These are phyloP conservation scores for Alternaria gaisen DNA, from an alignment of 2,329 filamentous ascomycete genomes.

Conservation along the genomic window DNA sequence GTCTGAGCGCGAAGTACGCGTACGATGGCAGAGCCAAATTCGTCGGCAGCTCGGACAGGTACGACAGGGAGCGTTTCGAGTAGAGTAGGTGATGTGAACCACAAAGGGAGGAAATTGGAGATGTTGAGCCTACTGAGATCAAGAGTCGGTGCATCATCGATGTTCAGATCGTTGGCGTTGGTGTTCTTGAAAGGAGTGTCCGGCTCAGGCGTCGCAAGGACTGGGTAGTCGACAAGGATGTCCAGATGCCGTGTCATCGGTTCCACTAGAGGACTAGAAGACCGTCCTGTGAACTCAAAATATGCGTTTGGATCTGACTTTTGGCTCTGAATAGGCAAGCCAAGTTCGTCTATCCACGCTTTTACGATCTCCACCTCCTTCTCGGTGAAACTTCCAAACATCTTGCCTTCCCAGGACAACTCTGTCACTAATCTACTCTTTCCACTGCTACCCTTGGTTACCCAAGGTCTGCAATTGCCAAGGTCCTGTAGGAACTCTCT, in stretches of 20 bases:
- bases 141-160: neutral
- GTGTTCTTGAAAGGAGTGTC: neutral
- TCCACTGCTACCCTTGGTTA: constrained; percentile 51
- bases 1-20: constrained; percentile 53
- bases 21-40: constrained; percentile 48
- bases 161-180: neutral
- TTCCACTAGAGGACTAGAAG: neutral
- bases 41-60: constrained; percentile 47
- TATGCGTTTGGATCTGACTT: constrained; percentile 25
- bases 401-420: constrained; percentile 57
- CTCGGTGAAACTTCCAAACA: constrained; percentile 62
- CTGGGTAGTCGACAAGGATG: constrained; percentile 21
- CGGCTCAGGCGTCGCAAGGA: constrained; percentile 9
- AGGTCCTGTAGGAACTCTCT: constrained; percentile 51
- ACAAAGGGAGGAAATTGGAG: constrained; percentile 46
- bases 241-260: constrained; percentile 8
- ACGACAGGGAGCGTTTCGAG: constrained; percentile 51
- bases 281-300: constrained; percentile 29
- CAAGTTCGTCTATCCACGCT: constrained; percentile 54
- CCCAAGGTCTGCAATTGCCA: constrained; percentile 52
- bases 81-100: constrained; percentile 51
- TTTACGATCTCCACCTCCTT: constrained; percentile 51
- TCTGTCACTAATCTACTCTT: constrained; percentile 56
- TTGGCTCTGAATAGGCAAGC: neutral
- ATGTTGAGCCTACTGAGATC: constrained; percentile 3